A percentile compares a stretch with the other conserved stretches of the same genome.
These are phyloP conservation scores for Coemansia sp. DNA, from an alignment of 192 early-diverging fungal species.

Conservation along the genomic window DNA sequence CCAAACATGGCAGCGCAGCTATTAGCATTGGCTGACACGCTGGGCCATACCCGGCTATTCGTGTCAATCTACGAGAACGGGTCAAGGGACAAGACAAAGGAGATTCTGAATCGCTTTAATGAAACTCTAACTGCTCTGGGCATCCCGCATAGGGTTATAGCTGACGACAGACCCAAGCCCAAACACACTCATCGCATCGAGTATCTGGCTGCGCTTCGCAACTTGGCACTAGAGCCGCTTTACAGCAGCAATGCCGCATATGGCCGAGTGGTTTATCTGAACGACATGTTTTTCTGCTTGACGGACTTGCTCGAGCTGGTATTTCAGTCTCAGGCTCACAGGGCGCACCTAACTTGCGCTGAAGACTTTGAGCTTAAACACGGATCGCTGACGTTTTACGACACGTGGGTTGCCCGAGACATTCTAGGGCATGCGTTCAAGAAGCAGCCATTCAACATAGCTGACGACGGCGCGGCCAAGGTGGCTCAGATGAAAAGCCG, in stretches of 20 bases:
- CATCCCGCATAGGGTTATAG: slow-evolving; percentile 25
- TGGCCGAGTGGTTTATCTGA: slow-evolving; percentile 42
- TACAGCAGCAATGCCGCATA: slow-evolving; percentile 8
- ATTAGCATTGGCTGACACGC: slow-evolving; percentile 23
- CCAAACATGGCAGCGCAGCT: slow-evolving; percentile 48
- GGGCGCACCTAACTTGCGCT: slow-evolving; percentile 52
- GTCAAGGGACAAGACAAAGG: slow-evolving; percentile 40
- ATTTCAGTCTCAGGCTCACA: slow-evolving; percentile 43
- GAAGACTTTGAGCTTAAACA: slow-evolving; percentile 47
- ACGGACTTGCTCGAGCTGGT: slow-evolving; percentile 54
- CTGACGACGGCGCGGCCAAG: slow-evolving; percentile 27
- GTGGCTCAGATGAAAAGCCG: slow-evolving; percentile 15
- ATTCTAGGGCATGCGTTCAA: slow-evolving; percentile 47
- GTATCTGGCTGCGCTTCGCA: slow-evolving; percentile 51
- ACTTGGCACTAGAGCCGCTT: slow-evolving; percentile 47
- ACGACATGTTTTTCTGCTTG: slow-evolving; percentile 51
- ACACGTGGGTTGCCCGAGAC: slow-evolving; percentile 54
- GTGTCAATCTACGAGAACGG: slow-evolving; percentile 55
- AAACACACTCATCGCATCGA: slow-evolving; percentile 40
- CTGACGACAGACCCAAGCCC: slow-evolving; percentile 10
- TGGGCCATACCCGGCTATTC: slow-evolving; percentile 37
- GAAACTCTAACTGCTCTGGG: slow-evolving; percentile 9
- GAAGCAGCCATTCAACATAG: slow-evolving; percentile 30
- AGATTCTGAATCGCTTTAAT: slow-evolving; percentile 24
- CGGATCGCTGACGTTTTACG: slow-evolving; percentile 44